These are phyloP conservation scores for Pulveroboletus sp. DNA, from an alignment of 768 basidiomycete species.

Conservation along the genomic window DNA sequence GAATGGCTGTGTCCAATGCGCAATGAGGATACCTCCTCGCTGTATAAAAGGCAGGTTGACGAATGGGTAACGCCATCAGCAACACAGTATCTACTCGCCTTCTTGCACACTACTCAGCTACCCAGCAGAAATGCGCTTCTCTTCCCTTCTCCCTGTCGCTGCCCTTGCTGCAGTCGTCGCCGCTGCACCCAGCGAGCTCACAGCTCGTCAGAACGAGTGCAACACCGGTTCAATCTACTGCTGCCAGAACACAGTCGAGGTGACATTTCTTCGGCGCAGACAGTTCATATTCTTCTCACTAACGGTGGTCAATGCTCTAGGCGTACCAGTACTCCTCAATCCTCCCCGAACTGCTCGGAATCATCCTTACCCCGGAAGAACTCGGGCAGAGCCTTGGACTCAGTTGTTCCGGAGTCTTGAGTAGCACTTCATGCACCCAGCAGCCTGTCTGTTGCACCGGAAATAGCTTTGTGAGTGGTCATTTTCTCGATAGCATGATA, in stretches of 20 bases:
- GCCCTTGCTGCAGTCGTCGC: slow-evolving; percentile 7
- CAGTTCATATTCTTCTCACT: background rate
- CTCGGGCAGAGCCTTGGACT: slow-evolving; percentile 11
- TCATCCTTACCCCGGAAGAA: background rate
- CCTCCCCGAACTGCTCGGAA: slow-evolving; percentile 2
- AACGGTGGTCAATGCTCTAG: background rate
- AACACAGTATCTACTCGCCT: no score
- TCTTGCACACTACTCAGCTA: no score
- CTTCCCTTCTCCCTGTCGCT: slow-evolving; percentile 8
- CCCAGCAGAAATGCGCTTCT: background rate
- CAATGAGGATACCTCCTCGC: no score
- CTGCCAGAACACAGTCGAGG: slow-evolving; percentile 3
- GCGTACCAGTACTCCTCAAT: no score
- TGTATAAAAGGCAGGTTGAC: no score
- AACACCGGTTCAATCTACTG: slow-evolving; percentile 10
- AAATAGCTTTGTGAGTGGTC: slow-evolving; percentile 9
- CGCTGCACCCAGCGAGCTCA: background rate
- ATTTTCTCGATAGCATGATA: background rate
- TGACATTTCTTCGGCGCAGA: background rate
- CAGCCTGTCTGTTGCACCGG: slow-evolving; percentile 18
- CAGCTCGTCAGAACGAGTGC: background rate
- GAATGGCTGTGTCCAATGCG: no score
- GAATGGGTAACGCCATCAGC: no score
- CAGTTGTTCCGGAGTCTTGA: background rate
- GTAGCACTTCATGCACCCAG: slow-evolving; percentile 3